Evolutionary conservation across 192 early-diverging fungal genomes (phyloP).

Genomic region (Pecoramyces ruminantium): DNA sequence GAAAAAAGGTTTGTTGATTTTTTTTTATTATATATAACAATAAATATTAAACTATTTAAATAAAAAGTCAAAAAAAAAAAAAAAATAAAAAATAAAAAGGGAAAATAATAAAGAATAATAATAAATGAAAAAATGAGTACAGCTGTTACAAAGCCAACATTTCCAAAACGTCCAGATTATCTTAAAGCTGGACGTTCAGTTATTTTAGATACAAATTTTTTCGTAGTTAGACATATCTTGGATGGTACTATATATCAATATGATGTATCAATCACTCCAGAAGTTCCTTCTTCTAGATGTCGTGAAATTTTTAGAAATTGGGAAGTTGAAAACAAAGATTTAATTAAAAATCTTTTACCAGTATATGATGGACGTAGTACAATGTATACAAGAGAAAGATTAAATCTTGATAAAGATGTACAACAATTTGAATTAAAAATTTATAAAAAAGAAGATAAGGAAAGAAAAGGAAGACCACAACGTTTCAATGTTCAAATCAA

Average conservation of each 20-base stretch:
- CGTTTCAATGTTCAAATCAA: conserved; percentile 47
- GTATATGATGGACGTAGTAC: not conserved
- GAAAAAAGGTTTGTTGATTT: no score
- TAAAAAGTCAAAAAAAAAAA: no score
- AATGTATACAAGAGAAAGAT: not conserved
- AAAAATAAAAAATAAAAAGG: no score
- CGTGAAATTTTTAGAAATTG: not conserved
- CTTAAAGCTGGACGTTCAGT: not conserved
- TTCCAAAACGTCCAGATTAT: not conserved
- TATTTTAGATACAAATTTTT: not conserved
- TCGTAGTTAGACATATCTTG: not conserved
- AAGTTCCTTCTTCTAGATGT: not conserved
- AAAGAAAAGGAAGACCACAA: conserved; percentile 1
- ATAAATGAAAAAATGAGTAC: no score
- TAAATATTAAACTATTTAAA: no score
- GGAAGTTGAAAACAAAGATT: not conserved
- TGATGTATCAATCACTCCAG: not conserved
- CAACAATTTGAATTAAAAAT: not conserved
- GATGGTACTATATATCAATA: not conserved
- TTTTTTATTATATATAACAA: no score
- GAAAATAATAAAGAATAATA: no score
- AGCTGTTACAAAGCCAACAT: not conserved
- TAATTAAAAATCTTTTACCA: not conserved
- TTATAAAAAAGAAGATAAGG: not conserved
- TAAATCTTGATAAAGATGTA: not conserved